phyloP scores from a whole-genome alignment of 306 rosid genomes.

The Carpinus fangiana region DNA sequence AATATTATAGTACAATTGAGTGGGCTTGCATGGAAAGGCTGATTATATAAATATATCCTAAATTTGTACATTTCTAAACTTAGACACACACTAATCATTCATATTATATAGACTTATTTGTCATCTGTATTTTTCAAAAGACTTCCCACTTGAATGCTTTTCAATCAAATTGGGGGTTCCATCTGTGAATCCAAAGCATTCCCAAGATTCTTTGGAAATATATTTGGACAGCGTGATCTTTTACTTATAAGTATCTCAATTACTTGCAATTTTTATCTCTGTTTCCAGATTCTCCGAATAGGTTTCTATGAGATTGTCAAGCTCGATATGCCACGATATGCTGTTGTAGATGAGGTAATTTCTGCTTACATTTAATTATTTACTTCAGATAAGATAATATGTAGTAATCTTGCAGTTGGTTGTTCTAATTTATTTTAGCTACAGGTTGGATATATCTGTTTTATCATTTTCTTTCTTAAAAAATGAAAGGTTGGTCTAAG shows the following conservation, averaged over 20 bases:
- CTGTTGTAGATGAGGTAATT: conserved; percentile 85
- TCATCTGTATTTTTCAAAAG: neutral
- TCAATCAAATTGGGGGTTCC: conserved; percentile 6
- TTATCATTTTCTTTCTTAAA: conserved; percentile 11
- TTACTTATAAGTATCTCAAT: neutral
- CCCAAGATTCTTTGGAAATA: neutral
- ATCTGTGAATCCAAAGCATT: neutral
- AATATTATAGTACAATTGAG: neutral
- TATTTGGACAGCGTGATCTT: neutral
- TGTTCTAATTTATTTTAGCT: conserved; percentile 8
- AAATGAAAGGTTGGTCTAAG: neutral
- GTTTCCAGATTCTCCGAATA: conserved; percentile 71
- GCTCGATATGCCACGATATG: conserved; percentile 84
- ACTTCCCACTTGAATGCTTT: neutral
- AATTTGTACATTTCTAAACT: neutral
- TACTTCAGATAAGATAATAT: conserved; percentile 6
- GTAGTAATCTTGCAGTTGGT: neutral
- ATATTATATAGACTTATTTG: neutral
- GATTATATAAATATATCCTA: neutral
- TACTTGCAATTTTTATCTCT: conserved; percentile 5
- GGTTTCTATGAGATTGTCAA: conserved; percentile 81
- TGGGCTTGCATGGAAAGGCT: neutral
- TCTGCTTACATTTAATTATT: neutral
- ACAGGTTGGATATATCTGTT: conserved; percentile 13
- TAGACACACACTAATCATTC: neutral